Base-by-base conservation (phyloP, 768 basidiomycete genomes). In the Cystofilobasidium macerans region DNA sequence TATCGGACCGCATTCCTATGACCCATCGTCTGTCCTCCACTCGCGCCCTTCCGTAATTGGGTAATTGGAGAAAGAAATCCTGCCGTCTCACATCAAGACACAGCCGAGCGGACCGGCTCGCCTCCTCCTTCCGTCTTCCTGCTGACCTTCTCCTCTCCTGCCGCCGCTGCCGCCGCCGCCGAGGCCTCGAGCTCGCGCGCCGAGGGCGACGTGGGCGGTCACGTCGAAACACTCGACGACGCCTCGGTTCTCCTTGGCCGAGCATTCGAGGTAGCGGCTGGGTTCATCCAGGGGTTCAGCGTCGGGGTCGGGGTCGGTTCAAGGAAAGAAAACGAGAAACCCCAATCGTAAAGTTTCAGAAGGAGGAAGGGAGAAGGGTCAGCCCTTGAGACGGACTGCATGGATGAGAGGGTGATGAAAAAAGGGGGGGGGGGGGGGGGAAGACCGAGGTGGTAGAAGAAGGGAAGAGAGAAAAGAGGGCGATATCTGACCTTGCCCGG, bases 221-320 rank as follows among this genome's bases (percentile, higher is more conserved):
- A 60, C 33, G 36, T 60, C 58, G 58, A 60, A 60, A 16, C 38
- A 40, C 43, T 60, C 58, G 6, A 42, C 58, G 22, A 60, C 58
- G 36, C 58, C 58, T 7, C 58, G 58, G 38, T 60, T 60, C 20
- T 60, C 38, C 43, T 60, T 60, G 16, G 58, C 58, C 58, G 58
- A 60, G 58, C 58, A 60, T 30, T 60, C 58, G 24, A 54, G 51
- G 30, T 54, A 54, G 28, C 51, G 51, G 28, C 51, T 54, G 51
- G 3, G n/a, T n/a, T n/a, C n/a, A n/a, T n/a, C n/a, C n/a, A n/a
- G n/a, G n/a, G n/a, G n/a, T n/a, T n/a, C n/a, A n/a, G n/a, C n/a
- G n/a, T n/a, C n/a, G n/a, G n/a, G n/a, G n/a, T n/a, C n/a, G n/a
- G n/a, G n/a, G n/a, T n/a, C n/a, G n/a, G n/a, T n/a, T n/a, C n/a